Evolutionary conservation across 2,329 filamentous ascomycete species (phyloP).

Genomic region (Leptographium flavum): DNA sequence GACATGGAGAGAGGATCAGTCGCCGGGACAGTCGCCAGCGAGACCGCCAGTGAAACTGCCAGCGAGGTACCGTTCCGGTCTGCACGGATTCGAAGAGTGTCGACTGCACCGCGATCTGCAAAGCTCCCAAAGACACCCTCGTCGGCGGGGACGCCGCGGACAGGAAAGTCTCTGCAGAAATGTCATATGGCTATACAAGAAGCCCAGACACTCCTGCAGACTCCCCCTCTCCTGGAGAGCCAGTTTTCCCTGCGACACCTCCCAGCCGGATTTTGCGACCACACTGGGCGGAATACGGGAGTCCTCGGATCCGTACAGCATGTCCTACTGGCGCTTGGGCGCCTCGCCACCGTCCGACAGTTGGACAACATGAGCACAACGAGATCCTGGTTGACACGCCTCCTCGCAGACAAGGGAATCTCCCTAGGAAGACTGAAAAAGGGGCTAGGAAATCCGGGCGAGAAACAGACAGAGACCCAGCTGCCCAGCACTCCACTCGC

Average conservation of each 20-base stretch:
- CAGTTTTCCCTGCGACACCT: not conserved
- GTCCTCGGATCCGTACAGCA: not conserved
- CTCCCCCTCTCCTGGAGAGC: not conserved
- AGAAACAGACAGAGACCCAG: too few species aligned
- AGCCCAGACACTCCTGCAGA: not conserved
- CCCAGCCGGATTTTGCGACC: not conserved
- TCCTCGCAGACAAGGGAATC: too few species aligned
- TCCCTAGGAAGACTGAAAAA: too few species aligned
- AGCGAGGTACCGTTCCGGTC: too few species aligned
- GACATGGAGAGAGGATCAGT: not conserved
- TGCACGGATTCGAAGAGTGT: too few species aligned
- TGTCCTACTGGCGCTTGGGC: not conserved
- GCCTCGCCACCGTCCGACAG: not conserved
- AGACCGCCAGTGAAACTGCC: too few species aligned
- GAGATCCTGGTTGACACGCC: not conserved
- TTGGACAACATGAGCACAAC: not conserved
- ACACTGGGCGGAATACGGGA: not conserved
- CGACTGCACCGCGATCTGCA: not conserved
- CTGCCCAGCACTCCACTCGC: too few species aligned
- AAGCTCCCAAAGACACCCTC: not conserved
- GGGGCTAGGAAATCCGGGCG: too few species aligned
- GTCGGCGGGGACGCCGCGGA: not conserved
- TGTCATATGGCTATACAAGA: not conserved
- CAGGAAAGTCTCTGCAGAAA: not conserved
- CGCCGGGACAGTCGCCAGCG: too few species aligned